phyloP scores from a whole-genome alignment of 805 yeast genomes.

The Wickerhamiella azymoides region DNA sequence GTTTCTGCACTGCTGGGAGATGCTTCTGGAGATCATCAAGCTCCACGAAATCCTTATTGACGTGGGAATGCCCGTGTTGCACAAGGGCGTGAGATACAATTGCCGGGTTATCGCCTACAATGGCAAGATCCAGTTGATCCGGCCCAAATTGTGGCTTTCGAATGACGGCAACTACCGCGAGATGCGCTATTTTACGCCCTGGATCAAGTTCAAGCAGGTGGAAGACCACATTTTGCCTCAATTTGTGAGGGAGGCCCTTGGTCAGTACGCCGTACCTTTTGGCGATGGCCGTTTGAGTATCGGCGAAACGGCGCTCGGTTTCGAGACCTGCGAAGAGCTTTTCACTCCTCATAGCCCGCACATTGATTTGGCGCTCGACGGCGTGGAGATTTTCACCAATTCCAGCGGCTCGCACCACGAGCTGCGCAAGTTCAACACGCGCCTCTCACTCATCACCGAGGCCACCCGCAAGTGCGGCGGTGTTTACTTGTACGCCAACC shows the following conservation, averaged over 20 bases:
- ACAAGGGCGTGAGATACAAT: constrained; percentile 77
- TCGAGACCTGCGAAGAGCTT: constrained; percentile 95
- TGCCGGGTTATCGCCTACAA: constrained; percentile 76
- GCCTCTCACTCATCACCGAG: constrained; percentile 73
- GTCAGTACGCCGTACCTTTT: constrained; percentile 55
- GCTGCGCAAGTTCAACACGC: constrained; percentile 70
- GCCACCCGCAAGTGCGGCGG: constrained; percentile 98
- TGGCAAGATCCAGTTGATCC: constrained; percentile 64
- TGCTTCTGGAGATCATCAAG: constrained; percentile 62
- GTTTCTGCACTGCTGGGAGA: constrained; percentile 87
- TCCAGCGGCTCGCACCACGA: constrained; percentile 98
- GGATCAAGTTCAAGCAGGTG: constrained; percentile 66
- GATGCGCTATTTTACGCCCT: constrained; percentile 93
- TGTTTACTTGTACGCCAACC: constrained; percentile 82
- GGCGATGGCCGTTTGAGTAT: constrained; percentile 88
- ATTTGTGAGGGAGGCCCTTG: constrained; percentile 47
- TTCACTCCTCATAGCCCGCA: constrained; percentile 96
- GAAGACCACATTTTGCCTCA: constrained; percentile 67
- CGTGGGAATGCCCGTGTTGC: constrained; percentile 88
- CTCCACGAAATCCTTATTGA: constrained; percentile 68
- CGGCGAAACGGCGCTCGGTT: constrained; percentile 80
- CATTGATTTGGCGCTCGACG: constrained; percentile 80
- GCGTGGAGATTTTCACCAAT: constrained; percentile 93
- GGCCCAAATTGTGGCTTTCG: constrained; percentile 88
- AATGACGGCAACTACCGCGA: constrained; percentile 97